A percentile compares a stretch with the other conserved stretches of the same genome.
Conservation (phyloP, 352 stramenopile genomes). For the Globisporangium emineosum region DNA sequence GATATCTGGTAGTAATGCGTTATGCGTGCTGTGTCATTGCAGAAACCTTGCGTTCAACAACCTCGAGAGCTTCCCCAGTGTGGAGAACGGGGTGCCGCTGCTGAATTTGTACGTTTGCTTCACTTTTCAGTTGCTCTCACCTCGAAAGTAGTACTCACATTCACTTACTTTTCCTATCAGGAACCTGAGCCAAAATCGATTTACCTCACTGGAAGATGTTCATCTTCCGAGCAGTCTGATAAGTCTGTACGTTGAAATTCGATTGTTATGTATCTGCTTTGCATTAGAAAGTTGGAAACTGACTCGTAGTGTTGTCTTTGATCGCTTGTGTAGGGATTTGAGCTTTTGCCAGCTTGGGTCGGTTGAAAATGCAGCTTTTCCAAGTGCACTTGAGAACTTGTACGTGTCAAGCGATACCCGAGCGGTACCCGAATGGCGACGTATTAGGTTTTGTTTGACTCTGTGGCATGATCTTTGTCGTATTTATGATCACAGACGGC, state of each 20-base stretch:
- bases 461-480: too few relatives aligned
- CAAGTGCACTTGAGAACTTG: not conserved
- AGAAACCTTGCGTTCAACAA: slow-evolving; percentile 20
- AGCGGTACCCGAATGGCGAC: not conserved
- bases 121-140: not conserved
- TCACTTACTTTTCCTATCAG: not conserved
- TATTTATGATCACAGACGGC: not conserved
- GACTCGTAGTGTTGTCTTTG: not conserved
- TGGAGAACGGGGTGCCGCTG: not conserved
- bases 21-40: not conserved
- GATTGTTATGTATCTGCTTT: not conserved
- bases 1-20: too few relatives aligned
- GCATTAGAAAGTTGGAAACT: not conserved
- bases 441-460: not conserved
- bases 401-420: not conserved
- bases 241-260: not conserved
- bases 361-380: not conserved
- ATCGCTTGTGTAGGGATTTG: not conserved
- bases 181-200: slow-evolving; percentile 3
- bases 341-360: slow-evolving; percentile 2
- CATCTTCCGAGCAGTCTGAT: not conserved
- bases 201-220: not conserved
- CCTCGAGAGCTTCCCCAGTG: slow-evolving; percentile 7
- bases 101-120: not conserved
- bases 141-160: not conserved